These are phyloP conservation scores for Pleurotus tuoliensis DNA, from an alignment of 768 basidiomycete genomes.

Conservation along the genomic window DNA sequence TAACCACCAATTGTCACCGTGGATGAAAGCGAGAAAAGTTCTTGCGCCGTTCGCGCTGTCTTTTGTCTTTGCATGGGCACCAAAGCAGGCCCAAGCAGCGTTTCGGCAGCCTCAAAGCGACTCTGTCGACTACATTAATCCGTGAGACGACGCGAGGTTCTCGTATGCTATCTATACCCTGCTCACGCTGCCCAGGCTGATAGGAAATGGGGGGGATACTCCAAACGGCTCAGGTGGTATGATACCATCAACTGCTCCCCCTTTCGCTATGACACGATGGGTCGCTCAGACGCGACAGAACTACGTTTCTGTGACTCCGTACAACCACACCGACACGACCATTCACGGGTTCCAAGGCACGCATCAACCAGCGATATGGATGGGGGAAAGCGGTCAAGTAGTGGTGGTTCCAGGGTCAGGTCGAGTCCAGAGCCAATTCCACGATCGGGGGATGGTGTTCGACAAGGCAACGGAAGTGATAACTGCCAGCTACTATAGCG, in stretches of 20 bases:
- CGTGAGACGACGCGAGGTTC: slow-evolving; percentile 13
- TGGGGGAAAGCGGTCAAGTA: slow-evolving; percentile 53
- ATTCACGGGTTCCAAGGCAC: slow-evolving; percentile 61
- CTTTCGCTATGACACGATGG: slow-evolving; percentile 69
- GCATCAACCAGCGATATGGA: slow-evolving; percentile 67
- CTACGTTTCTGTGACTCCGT: slow-evolving; percentile 51
- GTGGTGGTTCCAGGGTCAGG: slow-evolving; percentile 38
- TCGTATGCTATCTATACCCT: not conserved
- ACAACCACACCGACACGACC: slow-evolving; percentile 36
- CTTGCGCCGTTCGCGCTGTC: too few species aligned
- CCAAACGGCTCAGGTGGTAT: slow-evolving; percentile 53
- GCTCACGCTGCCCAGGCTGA: slow-evolving; percentile 21
- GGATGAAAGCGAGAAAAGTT: too few species aligned
- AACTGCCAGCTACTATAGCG: slow-evolving; percentile 52
- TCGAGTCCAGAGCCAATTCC: slow-evolving; percentile 48
- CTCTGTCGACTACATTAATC: slow-evolving; percentile 26
- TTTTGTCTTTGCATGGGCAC: too few species aligned
- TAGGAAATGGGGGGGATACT: slow-evolving; percentile 48
- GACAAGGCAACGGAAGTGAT: slow-evolving; percentile 49
- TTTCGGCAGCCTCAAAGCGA: slow-evolving; percentile 17
- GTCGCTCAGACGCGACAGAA: slow-evolving; percentile 56
- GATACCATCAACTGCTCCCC: slow-evolving; percentile 54
- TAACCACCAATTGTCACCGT: too few species aligned
- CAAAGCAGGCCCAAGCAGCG: too few species aligned
- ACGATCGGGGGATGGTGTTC: slow-evolving; percentile 53